Evolutionary conservation across 352 stramenopile genomes (phyloP).

Genomic region (Blastocystis sp.): DNA sequence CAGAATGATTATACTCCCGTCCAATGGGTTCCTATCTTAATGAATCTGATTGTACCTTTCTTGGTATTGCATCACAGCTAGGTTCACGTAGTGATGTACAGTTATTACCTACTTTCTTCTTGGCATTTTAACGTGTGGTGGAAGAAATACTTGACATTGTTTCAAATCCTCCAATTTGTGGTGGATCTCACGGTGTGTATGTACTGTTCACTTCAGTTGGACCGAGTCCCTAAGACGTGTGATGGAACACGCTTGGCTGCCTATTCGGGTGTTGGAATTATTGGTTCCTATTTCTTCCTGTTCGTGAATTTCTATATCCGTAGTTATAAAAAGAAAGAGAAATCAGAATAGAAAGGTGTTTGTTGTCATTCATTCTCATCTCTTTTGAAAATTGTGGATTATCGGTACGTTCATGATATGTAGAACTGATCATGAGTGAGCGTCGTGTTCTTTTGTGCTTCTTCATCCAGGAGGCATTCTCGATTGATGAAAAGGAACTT

Average conservation of each 20-base stretch:
- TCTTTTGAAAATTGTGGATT: not conserved
- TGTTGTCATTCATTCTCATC: not conserved
- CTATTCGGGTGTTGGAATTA: slow-evolving; percentile 47
- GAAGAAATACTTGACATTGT: slow-evolving; percentile 59
- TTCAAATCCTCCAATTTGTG: slow-evolving; percentile 61
- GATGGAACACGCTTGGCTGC: slow-evolving; percentile 9
- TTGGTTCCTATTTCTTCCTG: slow-evolving; percentile 57
- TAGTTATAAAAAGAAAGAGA: slow-evolving; percentile 53
- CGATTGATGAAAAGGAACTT: not conserved
- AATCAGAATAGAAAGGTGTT: slow-evolving; percentile 52
- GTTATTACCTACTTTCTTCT: slow-evolving; percentile 55
- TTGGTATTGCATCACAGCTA: not conserved
- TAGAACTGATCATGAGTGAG: not conserved
- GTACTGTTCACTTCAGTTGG: slow-evolving; percentile 36
- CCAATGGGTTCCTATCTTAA: slow-evolving; percentile 60
- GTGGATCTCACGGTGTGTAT: slow-evolving; percentile 43
- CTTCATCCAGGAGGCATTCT: slow-evolving; percentile 48
- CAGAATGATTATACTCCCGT: slow-evolving; percentile 62
- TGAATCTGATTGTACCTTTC: slow-evolving; percentile 46
- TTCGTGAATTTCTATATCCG: slow-evolving; percentile 42
- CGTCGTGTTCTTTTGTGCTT: slow-evolving; percentile 35
- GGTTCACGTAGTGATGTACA: slow-evolving; percentile 62
- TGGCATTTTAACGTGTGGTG: slow-evolving; percentile 56
- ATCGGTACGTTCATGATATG: not conserved
- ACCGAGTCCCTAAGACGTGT: not conserved